Evolutionary conservation across 2,329 filamentous ascomycete species (phyloP).

Genomic region (Alternaria alternata): DNA sequence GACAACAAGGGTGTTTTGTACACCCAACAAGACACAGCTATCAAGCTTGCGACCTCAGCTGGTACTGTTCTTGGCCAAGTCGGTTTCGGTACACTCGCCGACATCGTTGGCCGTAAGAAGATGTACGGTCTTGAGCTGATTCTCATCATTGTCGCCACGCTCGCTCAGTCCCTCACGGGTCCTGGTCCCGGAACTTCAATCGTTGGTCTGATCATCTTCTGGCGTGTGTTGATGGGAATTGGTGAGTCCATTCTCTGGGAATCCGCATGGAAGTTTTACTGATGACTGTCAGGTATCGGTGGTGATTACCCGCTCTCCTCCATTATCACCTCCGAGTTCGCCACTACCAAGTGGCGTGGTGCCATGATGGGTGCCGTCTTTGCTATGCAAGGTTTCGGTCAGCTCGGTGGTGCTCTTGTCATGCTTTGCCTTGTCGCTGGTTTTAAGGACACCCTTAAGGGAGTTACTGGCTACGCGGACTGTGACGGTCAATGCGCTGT

Average conservation of each 20-base stretch:
- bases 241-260: conserved; percentile 26
- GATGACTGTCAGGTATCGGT: conserved; percentile 52
- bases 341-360: conserved; percentile 52
- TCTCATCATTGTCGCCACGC: conserved; percentile 51
- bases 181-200: conserved; percentile 47
- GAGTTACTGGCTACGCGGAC: conserved; percentile 27
- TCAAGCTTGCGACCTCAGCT: conserved; percentile 84
- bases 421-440: conserved; percentile 44
- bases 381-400: conserved; percentile 55
- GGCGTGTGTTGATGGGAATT: conserved; percentile 54
- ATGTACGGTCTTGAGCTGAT: conserved; percentile 74
- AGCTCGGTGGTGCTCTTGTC: conserved; percentile 49
- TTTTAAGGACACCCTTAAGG: conserved; percentile 41
- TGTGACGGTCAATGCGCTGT: conserved; percentile 43
- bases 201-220: conserved; percentile 52
- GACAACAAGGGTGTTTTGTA: conserved; percentile 62
- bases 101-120: conserved; percentile 78
- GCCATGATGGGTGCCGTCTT: conserved; percentile 56
- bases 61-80: conserved; percentile 86
- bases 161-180: conserved; percentile 48
- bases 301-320: conserved; percentile 85
- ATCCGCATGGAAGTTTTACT: conserved; percentile 49
- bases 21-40: conserved; percentile 75
- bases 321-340: conserved; percentile 74
- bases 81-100: conserved; percentile 69